Base-by-base conservation (phyloP, 2,329 filamentous ascomycete species). In the Talaromyces piceae region DNA sequence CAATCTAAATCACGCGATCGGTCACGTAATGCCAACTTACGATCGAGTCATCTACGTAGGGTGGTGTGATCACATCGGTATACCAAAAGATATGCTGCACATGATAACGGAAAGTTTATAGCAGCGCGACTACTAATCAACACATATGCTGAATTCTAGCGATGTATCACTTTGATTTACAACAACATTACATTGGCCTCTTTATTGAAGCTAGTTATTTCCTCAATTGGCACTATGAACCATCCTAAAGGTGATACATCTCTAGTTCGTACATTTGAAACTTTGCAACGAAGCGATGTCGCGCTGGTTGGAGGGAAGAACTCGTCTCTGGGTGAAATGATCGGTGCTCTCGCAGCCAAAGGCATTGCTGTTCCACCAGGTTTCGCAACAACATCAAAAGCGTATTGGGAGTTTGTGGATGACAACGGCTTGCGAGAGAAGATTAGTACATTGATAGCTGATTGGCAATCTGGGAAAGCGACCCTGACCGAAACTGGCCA, bases 301-400 rank as follows among this genome's bases (percentile, higher is more conserved):
- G 55, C 54, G 25, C 44, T 65, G 6, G 67, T 70, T 5, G 67
- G 68, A 13, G 67, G 68, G 6, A 71, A 70, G 56, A 71, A 69
- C 47, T 63, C 67, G 11, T 71, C 67, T 2, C 54, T 70, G 18
- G 68, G 68, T 3, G 68, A 70, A 54, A 69, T 70, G 65, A 67
- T 71, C 48, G 52, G 59, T 20, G 48, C 57, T 23, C 65, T 70
- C 5, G 53, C 27, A 3, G 27, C 53, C 9, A 46, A 66, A 47
- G 64, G 63, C 3, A 62, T 70, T 27, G 33, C 60, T 11, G 65
- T 70, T 2, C 67, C 67, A 18, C 59, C 64, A 13, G 67, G 67
- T 5, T 66, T 69, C 54, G 66, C 66, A 2, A 69, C 66, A 5
- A 67, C 67, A 4, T 63, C 66, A 7, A 46, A 61, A 3, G 61